Evolutionary conservation across 805 yeast genomes (phyloP), one percentile per base, ranked within the genome.

Genomic region (Brettanomyces custersianus): DNA sequence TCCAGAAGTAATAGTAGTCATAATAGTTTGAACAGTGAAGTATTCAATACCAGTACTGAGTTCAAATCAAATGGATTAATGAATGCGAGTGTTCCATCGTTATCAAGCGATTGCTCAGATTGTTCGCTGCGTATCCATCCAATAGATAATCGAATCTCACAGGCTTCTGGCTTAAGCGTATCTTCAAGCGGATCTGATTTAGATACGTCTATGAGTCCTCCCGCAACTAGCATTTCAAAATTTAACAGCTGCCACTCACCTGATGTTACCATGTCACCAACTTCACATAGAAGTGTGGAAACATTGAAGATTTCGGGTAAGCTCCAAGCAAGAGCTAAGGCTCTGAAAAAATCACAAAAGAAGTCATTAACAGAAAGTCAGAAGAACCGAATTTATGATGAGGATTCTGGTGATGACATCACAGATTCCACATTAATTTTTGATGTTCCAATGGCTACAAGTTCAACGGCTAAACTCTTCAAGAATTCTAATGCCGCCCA

Each of bases 381-480:
- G 31, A 51, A 53, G 27, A 44, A 46, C 31, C 53, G 53, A 26
- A 26, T 54, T 2, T 58, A 48, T 34, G 63, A 58, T 13, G 59
- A 56, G 10, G 34, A 49, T 30, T 51, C 52, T 17, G 42, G 45
- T 4, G 66, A 61, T 39, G 29, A 30, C 5, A 16, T 29, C 24
- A 61, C 60, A 35, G 66, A 60, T 28, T 66, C 63, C 38, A 55
- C 65, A 0, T 35, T 63, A 12, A 66, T 71, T 37, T 72, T 70
- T 64, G 72, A 72, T 42, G 74, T 73, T 9, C 79, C 79, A 7
- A 62, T 63, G 51, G 70, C 78, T 2, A 52, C 49, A 19, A 42
- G 50, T 4, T 49, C 63, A 1, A 55, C 61, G 4, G 42, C 57
- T 4, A 43, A 62, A 11, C 43, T 60, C 3, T 49, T 57, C 23